Percentiles rank a stretch among this genome's conserved stretches.
phyloP scores from a whole-genome alignment of 108 stramenopile species.

The Nitzschia sp. region DNA sequence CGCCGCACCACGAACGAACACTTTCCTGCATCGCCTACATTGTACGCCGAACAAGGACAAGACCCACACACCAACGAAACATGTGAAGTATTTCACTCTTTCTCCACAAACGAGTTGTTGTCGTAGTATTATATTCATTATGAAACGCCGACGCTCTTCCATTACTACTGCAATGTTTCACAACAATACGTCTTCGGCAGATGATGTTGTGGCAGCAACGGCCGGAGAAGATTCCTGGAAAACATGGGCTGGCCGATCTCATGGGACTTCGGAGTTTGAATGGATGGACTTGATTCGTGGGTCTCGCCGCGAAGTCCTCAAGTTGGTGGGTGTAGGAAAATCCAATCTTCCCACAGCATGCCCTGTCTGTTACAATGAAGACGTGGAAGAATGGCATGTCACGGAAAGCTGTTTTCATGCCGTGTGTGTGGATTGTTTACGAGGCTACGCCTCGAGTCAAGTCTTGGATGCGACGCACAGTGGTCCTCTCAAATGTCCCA shows the following conservation, averaged over 20 bases:
- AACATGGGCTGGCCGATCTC: conserved; percentile 36
- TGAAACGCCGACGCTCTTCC: background rate
- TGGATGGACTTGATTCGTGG: conserved; percentile 39
- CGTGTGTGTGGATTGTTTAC: conserved; percentile 61
- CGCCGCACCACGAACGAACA: no score
- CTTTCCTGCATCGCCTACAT: no score
- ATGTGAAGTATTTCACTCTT: no score
- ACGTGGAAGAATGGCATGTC: conserved; percentile 53
- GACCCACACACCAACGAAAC: no score
- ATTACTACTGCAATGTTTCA: background rate
- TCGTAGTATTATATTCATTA: background rate
- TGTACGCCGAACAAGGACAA: no score
- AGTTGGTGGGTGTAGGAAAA: conserved; percentile 3
- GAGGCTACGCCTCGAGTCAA: conserved; percentile 53
- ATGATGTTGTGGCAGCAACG: conserved; percentile 34
- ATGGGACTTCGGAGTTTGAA: conserved; percentile 40
- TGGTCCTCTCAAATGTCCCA: conserved; percentile 70
- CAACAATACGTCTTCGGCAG: background rate
- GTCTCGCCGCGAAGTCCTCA: conserved; percentile 5
- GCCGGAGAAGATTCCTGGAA: conserved; percentile 44
- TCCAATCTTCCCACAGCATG: conserved; percentile 29
- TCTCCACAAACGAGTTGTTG: background rate
- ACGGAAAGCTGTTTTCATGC: conserved; percentile 64
- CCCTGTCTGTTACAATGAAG: conserved; percentile 41
- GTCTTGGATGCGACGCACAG: conserved; percentile 53